These are phyloP conservation scores for Nothophaeocryptopus gaeumannii DNA, from an alignment of 2,329 filamentous ascomycete genomes.

Conservation along the genomic window DNA sequence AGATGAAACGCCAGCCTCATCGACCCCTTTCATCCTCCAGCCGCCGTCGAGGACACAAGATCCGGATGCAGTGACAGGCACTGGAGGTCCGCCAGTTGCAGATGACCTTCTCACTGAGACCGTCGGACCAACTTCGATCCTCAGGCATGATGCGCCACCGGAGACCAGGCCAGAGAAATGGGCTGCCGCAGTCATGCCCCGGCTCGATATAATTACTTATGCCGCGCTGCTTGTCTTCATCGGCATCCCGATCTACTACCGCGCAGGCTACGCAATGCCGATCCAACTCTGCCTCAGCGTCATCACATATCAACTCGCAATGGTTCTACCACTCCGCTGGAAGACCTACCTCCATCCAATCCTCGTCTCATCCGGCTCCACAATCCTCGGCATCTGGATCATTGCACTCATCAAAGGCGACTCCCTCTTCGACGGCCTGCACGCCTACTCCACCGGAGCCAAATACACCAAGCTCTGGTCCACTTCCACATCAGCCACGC, in stretches of 20 bases:
- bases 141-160: conserved; percentile 43
- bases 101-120: not conserved
- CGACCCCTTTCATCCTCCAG: conserved; percentile 13
- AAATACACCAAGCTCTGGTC: conserved; percentile 55
- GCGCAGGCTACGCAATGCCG: conserved; percentile 50
- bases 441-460: conserved; percentile 51
- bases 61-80: conserved; percentile 23
- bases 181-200: conserved; percentile 49
- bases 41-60: conserved; percentile 25
- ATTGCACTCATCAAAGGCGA: conserved; percentile 49
- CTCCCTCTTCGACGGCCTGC: conserved; percentile 43
- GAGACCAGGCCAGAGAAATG: conserved; percentile 50
- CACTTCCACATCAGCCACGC: conserved; percentile 37
- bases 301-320: conserved; percentile 52
- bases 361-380: conserved; percentile 54
- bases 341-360: conserved; percentile 58
- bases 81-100: conserved; percentile 25
- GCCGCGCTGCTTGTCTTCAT: conserved; percentile 38
- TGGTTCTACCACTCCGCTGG: conserved; percentile 50
- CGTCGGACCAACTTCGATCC: conserved; percentile 17
- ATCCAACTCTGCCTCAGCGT: conserved; percentile 49
- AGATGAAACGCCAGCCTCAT: not conserved
- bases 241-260: conserved; percentile 57
- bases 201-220: not conserved
- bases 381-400: conserved; percentile 54